Evolutionary conservation across 148 eudicot genomes (phyloP), one percentile per base, ranked within the genome.

Genomic region (Euryodendron excelsum): DNA sequence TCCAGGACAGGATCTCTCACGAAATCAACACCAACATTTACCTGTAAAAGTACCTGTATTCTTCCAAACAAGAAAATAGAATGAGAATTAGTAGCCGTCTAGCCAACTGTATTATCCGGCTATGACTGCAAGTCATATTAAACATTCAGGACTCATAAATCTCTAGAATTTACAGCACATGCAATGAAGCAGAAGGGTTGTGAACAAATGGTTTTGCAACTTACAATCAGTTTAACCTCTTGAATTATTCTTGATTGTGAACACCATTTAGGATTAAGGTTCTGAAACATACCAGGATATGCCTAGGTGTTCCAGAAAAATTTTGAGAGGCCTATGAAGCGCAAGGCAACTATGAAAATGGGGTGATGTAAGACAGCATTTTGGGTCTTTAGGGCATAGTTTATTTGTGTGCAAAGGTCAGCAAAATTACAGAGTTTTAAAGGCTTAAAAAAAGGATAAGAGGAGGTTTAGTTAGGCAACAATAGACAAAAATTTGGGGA

Each of bases 11-110:
- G 97, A 80, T 96, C 89, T 79, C 77, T 86, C 77, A 90, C 61
- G 80, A 83, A 87, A 81, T 90, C 93, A 87, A 86, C 87, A 70
- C 98, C 97, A 85, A 96, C 84, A 92, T 88, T 96, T 82, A 93
- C 87, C 88, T 96, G 92, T 88, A 96, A 90, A 82, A 92, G 96
- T 82, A 96, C 98, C 99, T 96, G 99, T 95, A 91, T 89, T 91
- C 97, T 90, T 93, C 89, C 98, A 89, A 84, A 88, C 82, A 95
- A 86, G 76, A 89, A 89, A 79, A 83, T 78, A 73, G 69, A 83
- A 86, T 82, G 33, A 62, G 75, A 73, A 88, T 80, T 79, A 80
- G 80, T 60, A 65, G 53, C 73, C 65, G n/a, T 63, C 75, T 77
- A 82, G 83, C 72, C 52, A 85, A 69, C 33, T 28, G 55, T 66